A percentile compares a stretch with the other conserved stretches of the same genome.
phyloP scores from a whole-genome alignment of 768 basidiomycete genomes.

The Trametes elegans region DNA sequence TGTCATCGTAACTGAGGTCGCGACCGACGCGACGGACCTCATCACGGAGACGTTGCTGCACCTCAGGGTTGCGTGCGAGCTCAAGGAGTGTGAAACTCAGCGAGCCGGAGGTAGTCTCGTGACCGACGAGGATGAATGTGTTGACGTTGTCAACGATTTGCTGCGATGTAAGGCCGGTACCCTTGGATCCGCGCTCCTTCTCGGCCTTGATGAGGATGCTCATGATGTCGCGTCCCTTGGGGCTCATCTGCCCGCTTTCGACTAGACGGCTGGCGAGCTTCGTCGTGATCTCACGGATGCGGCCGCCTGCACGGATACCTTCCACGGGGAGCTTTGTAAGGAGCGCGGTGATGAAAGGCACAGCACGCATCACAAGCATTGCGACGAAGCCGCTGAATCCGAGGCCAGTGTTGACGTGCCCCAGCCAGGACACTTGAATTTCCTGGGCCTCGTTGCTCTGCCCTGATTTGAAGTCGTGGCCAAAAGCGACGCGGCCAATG shows the following conservation, averaged over 20 bases:
- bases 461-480: slow-evolving; percentile 39
- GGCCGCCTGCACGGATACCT: slow-evolving; percentile 29
- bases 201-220: slow-evolving; percentile 23
- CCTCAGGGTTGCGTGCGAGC: slow-evolving; percentile 36
- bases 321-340: slow-evolving; percentile 25
- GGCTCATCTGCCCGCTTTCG: slow-evolving; percentile 17
- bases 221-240: slow-evolving; percentile 23
- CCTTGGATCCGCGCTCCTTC: slow-evolving; percentile 5
- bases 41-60: slow-evolving; percentile 38
- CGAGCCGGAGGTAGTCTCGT: slow-evolving; percentile 41
- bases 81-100: slow-evolving; percentile 38
- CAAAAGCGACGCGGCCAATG: slow-evolving; percentile 37
- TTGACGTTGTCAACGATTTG: slow-evolving; percentile 29
- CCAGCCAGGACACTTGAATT: slow-evolving; percentile 29
- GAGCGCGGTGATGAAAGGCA: slow-evolving; percentile 27
- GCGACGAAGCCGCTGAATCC: slow-evolving; percentile 22
- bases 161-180: slow-evolving; percentile 15
- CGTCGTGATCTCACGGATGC: slow-evolving; percentile 27
- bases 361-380: slow-evolving; percentile 27
- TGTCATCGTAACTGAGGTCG: slow-evolving; percentile 36
- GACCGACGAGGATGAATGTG: slow-evolving; percentile 41
- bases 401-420: slow-evolving; percentile 25
- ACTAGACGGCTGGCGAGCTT: slow-evolving; percentile 23
- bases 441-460: slow-evolving; percentile 29
- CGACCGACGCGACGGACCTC: slow-evolving; percentile 34